A percentile compares a stretch with the other conserved stretches of the same genome.
These are phyloP conservation scores for Chlamydomonas incerta DNA, from an alignment of 139 green algal species.

Conservation along the genomic window DNA sequence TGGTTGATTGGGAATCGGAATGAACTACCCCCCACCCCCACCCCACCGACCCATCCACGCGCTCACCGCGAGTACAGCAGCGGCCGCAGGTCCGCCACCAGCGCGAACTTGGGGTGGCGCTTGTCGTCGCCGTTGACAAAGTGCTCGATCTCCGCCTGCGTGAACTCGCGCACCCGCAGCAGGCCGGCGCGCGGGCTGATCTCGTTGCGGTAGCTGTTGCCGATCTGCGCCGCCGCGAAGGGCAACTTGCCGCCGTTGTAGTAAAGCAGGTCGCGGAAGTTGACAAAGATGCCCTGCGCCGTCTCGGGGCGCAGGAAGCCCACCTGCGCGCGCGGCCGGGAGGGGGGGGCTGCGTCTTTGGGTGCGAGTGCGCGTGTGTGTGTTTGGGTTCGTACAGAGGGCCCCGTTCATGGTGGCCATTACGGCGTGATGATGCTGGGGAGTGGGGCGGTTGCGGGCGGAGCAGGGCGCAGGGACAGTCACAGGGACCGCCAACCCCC, in stretches of 20 bases:
- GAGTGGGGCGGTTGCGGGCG: too few species aligned
- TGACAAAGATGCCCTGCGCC: conserved; percentile 93
- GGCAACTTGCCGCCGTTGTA: conserved; percentile 98
- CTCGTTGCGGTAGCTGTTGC: conserved; percentile 97
- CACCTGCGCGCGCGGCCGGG: conserved; percentile 1
- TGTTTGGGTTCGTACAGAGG: too few species aligned
- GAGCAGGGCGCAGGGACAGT: too few species aligned
- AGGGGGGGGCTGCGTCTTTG: too few species aligned
- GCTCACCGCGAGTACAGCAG: conserved; percentile 91
- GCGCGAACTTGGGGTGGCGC: conserved; percentile 92
- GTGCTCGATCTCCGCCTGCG: conserved; percentile 99
- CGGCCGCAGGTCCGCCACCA: conserved; percentile 83
- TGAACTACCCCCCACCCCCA: too few species aligned
- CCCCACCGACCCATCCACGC: neutral
- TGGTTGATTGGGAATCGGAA: too few species aligned
- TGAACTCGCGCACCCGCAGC: conserved; percentile 98
- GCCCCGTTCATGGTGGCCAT: too few species aligned
- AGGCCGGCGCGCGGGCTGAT: conserved; percentile 92
- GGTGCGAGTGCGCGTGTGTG: too few species aligned
- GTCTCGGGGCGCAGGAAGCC: conserved; percentile 94
- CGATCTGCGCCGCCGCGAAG: conserved; percentile 98
- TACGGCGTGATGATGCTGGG: too few species aligned
- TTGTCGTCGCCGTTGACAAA: conserved; percentile 97
- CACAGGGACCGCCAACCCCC: too few species aligned
- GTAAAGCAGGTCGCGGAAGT: conserved; percentile 97